Base-by-base conservation (phyloP, 495 filamentous ascomycete genomes). In the Clavariopsis aquatica region DNA sequence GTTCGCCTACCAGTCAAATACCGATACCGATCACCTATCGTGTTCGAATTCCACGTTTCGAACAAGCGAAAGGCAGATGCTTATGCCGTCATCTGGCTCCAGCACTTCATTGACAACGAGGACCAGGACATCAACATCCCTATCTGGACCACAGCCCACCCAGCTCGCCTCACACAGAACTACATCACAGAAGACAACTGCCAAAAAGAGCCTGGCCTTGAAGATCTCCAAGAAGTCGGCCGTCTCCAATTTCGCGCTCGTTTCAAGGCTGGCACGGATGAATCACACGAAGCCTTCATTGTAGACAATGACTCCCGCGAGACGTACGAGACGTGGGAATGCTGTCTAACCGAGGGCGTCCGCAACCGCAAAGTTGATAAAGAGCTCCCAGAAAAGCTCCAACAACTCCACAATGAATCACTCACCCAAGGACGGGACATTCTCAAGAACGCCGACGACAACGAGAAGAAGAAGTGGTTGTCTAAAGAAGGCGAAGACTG, bases 281-380 rank as follows among this genome's bases (percentile, higher is more conserved):
- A 91, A 34, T 87, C 89, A n/a, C 93, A 96, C 72, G 81, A 88
- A 46, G 78, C 78, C 3, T 96, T 95, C 71, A 85, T 96, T 29
- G 83, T 87, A 27, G 91, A 96, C 74, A 96, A 94, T 68, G 86
- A 96, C 72, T 86, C 87, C 2, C 84, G 93, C 46, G 93, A 97
- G 78, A 96, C 93, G 0, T 95, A 88, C 68, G 93, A 97, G 78
- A 89, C 87, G 2, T 97, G 92, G 92, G 89, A 96, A 75, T 91
- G 91, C 0, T 96, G 93, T 70, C 81, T 85, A 23, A 83, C 89
- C 0, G 91, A 98, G 74, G 93, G 93, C 4, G 89, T 96, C 0
- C 84, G 93, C 8, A 76, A 78, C 0, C 82, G 83, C 49, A 79
- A 81, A 1, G 90, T 97, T 3, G 72, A 77, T 1, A 82, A 83